phyloP scores from a whole-genome alignment of 495 filamentous ascomycete genomes.

The Lophiostoma macrostomum region DNA sequence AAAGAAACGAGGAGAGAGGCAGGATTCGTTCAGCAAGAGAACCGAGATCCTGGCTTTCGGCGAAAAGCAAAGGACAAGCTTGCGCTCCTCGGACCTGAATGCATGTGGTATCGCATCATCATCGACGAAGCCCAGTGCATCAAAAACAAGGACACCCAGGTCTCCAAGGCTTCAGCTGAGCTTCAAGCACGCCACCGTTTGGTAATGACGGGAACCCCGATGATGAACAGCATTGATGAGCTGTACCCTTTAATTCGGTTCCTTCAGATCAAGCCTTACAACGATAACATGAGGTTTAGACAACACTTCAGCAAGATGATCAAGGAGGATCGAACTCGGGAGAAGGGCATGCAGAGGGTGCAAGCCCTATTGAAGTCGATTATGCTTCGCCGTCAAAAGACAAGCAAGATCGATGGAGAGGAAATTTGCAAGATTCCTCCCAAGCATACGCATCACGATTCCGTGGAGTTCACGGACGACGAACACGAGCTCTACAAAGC shows the following conservation, averaged over 20 bases:
- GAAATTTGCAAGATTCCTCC: slow-evolving; percentile 74
- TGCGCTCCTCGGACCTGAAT: slow-evolving; percentile 61
- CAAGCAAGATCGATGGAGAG: slow-evolving; percentile 76
- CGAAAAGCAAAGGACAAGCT: slow-evolving; percentile 45
- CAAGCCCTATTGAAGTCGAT: slow-evolving; percentile 80
- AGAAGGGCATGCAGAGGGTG: slow-evolving; percentile 59
- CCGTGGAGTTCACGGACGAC: slow-evolving; percentile 72
- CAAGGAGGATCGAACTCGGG: slow-evolving; percentile 18
- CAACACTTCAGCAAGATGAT: slow-evolving; percentile 39
- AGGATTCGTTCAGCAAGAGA: slow-evolving; percentile 34
- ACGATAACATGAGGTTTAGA: slow-evolving; percentile 60
- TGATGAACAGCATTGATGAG: slow-evolving; percentile 86
- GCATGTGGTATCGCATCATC: slow-evolving; percentile 73
- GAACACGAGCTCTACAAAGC: slow-evolving; percentile 69
- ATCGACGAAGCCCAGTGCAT: slow-evolving; percentile 93
- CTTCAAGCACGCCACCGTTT: slow-evolving; percentile 67
- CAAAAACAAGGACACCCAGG: slow-evolving; percentile 76
- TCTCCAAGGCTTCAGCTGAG: slow-evolving; percentile 57
- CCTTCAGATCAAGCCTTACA: slow-evolving; percentile 77
- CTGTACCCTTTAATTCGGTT: slow-evolving; percentile 82
- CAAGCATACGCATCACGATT: slow-evolving; percentile 61
- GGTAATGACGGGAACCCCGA: slow-evolving; percentile 89
- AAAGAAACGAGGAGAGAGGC: slow-evolving; percentile 47
- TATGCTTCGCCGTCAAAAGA: slow-evolving; percentile 81
- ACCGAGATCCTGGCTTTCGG: too few relatives aligned